Evolutionary conservation across 768 basidiomycete species (phyloP), one percentile per base, ranked within the genome.

Genomic region (Scleroderma bovista): DNA sequence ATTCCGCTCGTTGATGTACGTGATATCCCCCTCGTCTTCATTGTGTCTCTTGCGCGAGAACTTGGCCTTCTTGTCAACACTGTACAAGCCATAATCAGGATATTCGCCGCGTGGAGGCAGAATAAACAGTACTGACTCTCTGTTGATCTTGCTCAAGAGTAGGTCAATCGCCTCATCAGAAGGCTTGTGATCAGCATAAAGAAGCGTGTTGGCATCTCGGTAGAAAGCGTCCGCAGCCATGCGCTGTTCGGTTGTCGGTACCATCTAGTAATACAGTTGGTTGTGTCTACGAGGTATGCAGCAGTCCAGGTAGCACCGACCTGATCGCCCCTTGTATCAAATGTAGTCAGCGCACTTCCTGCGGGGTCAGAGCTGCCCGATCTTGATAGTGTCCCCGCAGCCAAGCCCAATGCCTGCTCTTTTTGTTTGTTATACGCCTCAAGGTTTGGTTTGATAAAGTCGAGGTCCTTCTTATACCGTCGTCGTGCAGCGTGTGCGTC

Each of bases 1-100:
- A 69, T 97, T 94, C 69, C 88, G 86, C 69, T 98, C 92, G 75
- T 99, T 99, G 79, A 99, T 99, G 66, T 98, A 99, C 6, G 93
- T 98, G 67, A 99, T 89, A 58, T 97, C 94, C 47, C 90, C 93
- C 53, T 94, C 87, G 46, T 90, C 89, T 60, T 97, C 93, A 72
- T 95, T 93, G 66, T 74, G 79, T 57, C 77, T 81, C 70, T 95
- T 95, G 56, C 93, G 78, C 36, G 89, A 93, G 72, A 92, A 91
- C 62, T 88, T 93, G 62, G 80, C 75, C 66, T 90, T 87, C 74
- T 91, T 89, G 72, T 93, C 91, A 57, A 93, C 81, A 58, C 92
- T 94, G 57, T 3, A 48, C 29, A 29, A 46, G 24, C 26, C 6
- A 19, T 7, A 32, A 23, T 48, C 29, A 49, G 41, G 39, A 31